These are phyloP conservation scores for Neopestalotiopsis clavispora DNA, from an alignment of 2,329 filamentous ascomycete species.

Conservation along the genomic window DNA sequence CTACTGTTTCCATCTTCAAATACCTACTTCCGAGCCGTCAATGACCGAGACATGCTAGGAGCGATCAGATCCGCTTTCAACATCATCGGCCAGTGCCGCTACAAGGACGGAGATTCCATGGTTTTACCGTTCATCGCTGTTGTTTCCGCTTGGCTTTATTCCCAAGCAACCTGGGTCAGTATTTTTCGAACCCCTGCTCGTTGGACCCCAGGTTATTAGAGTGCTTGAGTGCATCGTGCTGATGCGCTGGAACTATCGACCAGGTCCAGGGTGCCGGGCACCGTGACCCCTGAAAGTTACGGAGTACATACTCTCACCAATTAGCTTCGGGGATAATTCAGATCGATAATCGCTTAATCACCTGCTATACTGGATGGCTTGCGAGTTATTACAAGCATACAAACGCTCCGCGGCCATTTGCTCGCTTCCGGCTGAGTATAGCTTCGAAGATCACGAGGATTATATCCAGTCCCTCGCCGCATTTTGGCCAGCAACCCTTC, in stretches of 20 bases:
- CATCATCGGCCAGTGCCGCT: neutral
- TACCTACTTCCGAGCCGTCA: too few relatives aligned
- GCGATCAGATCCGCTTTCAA: neutral
- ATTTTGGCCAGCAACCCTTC: neutral
- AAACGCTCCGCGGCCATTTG: neutral
- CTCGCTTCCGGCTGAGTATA: neutral
- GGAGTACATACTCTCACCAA: neutral
- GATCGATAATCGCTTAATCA: constrained; percentile 10
- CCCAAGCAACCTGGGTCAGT: neutral
- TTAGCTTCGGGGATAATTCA: neutral
- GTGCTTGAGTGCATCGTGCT: neutral
- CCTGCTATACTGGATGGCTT: neutral
- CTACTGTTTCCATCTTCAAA: neutral
- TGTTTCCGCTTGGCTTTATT: neutral
- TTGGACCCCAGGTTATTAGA: neutral
- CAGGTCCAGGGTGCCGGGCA: constrained; percentile 6
- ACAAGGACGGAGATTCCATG: neutral
- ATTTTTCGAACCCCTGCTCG: neutral
- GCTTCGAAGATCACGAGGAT: neutral
- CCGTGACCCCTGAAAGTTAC: neutral
- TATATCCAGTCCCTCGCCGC: neutral
- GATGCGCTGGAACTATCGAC: constrained; percentile 5
- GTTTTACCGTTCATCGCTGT: neutral
- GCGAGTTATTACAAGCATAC: neutral
- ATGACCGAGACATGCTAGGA: neutral